Evolutionary conservation across 108 stramenopile genomes (phyloP).

Genomic region (Nitzschia palea): DNA sequence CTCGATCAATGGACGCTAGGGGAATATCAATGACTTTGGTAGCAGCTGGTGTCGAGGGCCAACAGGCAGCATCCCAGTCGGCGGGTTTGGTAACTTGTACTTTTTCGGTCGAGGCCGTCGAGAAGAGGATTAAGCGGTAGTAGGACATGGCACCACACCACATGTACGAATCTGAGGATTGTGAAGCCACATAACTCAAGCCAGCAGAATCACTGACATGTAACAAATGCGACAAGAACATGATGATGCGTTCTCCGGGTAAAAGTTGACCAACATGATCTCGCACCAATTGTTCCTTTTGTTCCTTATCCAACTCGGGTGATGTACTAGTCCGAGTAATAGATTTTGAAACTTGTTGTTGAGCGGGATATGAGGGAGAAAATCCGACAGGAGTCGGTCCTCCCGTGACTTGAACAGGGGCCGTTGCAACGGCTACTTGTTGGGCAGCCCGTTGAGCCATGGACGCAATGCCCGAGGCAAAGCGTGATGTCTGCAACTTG

Average conservation of each 20-base stretch:
- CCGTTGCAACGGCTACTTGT: constrained; percentile 47
- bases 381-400: not conserved
- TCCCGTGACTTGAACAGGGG: constrained; percentile 28
- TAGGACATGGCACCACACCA: constrained; percentile 88
- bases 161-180: constrained; percentile 28
- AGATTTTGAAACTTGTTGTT: too few species aligned
- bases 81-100: constrained; percentile 14
- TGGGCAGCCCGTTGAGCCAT: constrained; percentile 54
- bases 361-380: constrained; percentile 1
- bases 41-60: constrained; percentile 26
- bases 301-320: constrained; percentile 42
- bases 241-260: constrained; percentile 75
- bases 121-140: constrained; percentile 77
- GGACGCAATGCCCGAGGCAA: constrained; percentile 51
- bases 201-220: constrained; percentile 72
- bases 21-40: constrained; percentile 71
- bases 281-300: constrained; percentile 34
- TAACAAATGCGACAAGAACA: constrained; percentile 69
- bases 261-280: constrained; percentile 56
- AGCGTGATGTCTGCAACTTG: constrained; percentile 25
- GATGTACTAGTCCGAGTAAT: not conserved
- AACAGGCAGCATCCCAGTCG: constrained; percentile 39
- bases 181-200: constrained; percentile 18
- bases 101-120: constrained; percentile 20
- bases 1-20: constrained; percentile 78